Evolutionary conservation across 805 yeast species (phyloP), one percentile per base, ranked within the genome.

Genomic region (Candida maesae): DNA sequence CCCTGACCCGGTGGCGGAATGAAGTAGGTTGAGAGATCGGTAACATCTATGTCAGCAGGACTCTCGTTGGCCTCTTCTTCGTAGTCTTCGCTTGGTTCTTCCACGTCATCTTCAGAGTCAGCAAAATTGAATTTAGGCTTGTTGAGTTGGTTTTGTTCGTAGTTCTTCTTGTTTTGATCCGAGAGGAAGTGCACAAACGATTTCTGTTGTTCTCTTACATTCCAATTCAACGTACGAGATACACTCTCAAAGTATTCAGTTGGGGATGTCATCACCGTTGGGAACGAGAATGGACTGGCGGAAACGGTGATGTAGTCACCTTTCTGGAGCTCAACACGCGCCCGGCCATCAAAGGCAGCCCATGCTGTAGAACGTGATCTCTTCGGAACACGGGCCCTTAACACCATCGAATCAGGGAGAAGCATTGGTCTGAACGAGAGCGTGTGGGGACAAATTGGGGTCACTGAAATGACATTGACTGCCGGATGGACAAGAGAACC

Each of bases 361-460:
- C 96, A 93, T 0, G 98, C 97, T 0, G 96, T 86, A 5, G 93
- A 79, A 38, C 99, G 67, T 32, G 95, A 82, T 42, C 73, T 75
- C 39, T 79, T 66, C 0, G 98, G 96, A 3, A 89, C 95, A 53
- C 83, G 84, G 5, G 91, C 84, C 53, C 78, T 82, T 44, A 91
- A 65, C 19, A 75, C 70, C 90, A 90, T 87, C n/a, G 93, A 84
- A 61, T 91, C 98, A 0, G 98, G 98, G 21, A 91, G 68, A 42
- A 91, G 70, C 40, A 91, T 84, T 3, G 98, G 98, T 50, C 98
- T 72, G 66, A 91, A 91, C 7, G 95, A 85, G 34, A 91, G 71
- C 0, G 97, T 88, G 58, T 91, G 98, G 1, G 98, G 97, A 59
- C 98, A 91, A 44, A 91, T 89, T 0, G 98, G 98, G 0, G 98